Evolutionary conservation across 208 protist species (phyloP), one percentile per base, ranked within the genome.

Genomic region (Porcisia hertigi): DNA sequence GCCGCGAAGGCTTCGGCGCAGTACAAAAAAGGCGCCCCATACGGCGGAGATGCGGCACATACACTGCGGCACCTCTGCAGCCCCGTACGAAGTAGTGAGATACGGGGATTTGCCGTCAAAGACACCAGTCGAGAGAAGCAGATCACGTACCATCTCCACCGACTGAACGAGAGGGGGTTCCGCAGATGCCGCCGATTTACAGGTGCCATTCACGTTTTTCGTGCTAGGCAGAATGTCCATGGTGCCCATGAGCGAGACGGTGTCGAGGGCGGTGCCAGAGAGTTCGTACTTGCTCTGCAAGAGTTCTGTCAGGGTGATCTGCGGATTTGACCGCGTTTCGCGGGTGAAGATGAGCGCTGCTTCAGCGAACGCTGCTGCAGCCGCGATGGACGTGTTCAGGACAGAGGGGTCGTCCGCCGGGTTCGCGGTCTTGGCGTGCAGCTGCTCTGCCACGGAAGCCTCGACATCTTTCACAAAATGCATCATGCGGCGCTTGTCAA

Each of bases 401-500:
- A 77, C 79, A 36, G 70, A 57, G 11, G 86, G 79, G 49, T 88
- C 73, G 69, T 94, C 90, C 0, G 82, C 83, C 5, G 84, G 74
- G 70, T 83, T 85, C 8, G 86, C 86, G 1, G 73, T 83, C 54
- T 81, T 86, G 34, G 93, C 91, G 80, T 97, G 93, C n/a, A 91
- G 75, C 53, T 88, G 80, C 84, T 97, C 93, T 39, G 83, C 93
- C 23, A 97, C 71, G 30, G 75, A 77, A 0, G 90, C 83, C 73
- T 93, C 89, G 12, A 94, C 80, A 72, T 90, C 90, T 77, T 95
- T 95, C 41, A 98, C 85, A 69, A 98, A 97, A 59, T 93, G 88
- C 90, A 98, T 98, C 45, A 99, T 71, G 12, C 94, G 88, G 9
- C 94, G 90, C 90, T 98, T 99, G 70, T 98, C 94, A 23, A 96